Conservation (phyloP, 345 rosid genomes). For the Populus euphratica region DNA sequence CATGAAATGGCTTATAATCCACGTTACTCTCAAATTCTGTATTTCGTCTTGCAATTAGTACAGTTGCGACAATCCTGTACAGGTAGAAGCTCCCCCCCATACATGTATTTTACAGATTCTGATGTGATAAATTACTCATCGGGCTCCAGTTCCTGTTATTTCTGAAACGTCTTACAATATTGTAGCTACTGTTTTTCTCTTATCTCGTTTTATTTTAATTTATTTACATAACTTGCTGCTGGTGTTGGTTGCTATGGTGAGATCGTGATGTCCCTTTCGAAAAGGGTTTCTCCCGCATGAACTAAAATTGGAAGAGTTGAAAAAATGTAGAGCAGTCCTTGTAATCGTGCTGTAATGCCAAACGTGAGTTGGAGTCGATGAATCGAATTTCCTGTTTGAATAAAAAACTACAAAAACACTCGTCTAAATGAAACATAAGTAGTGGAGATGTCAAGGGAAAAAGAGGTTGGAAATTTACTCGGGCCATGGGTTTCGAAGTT, state of each 20-base stretch:
- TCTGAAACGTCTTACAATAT: not conserved
- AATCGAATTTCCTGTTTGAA: no score
- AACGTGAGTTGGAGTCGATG: no score
- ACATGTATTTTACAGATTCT: constrained; percentile 12
- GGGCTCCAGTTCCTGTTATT: not conserved
- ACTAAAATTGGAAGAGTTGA: no score
- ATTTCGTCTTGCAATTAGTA: not conserved
- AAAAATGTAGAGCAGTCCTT: no score
- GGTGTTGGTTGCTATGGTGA: not conserved
- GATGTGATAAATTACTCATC: not conserved
- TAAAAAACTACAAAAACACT: no score
- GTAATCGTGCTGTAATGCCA: no score
- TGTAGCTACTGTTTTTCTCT: not conserved
- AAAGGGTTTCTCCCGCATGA: not conserved
- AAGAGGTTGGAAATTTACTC: no score
- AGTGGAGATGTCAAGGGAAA: no score
- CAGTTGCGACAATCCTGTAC: constrained; percentile 23
- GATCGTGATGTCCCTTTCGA: not conserved
- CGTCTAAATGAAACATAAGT: no score
- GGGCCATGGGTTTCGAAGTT: no score
- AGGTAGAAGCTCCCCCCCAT: constrained; percentile 6
- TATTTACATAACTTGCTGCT: not conserved
- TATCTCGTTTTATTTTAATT: not conserved
- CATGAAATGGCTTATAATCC: not conserved
- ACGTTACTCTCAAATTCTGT: constrained; percentile 1